phyloP scores from a whole-genome alignment of 768 basidiomycete species.

The Tricholoma terreum region DNA sequence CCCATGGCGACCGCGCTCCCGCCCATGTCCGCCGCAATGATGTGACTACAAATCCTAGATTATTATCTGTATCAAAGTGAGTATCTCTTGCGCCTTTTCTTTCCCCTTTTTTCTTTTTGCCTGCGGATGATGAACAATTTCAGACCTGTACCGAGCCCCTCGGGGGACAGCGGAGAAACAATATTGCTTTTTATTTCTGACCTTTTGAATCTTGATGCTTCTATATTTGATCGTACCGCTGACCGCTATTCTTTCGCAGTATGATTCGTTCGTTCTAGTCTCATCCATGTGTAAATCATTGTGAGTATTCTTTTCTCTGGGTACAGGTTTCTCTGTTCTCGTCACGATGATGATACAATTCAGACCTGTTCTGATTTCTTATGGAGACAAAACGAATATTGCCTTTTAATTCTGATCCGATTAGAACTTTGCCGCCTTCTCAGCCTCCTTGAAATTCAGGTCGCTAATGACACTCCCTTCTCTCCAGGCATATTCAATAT shows the following conservation, averaged over 20 bases:
- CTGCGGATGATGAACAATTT: conserved; percentile 56
- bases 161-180: conserved; percentile 50
- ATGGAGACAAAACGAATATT: conserved; percentile 55
- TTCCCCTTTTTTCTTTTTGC: conserved; percentile 9
- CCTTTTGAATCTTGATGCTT: conserved; percentile 10
- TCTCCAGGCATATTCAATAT: background rate
- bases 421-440: background rate
- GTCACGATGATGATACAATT: conserved; percentile 43
- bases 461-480: background rate
- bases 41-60: conserved; percentile 18
- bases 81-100: conserved; percentile 1
- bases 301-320: conserved; percentile 32
- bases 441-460: background rate
- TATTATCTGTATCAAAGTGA: conserved; percentile 15
- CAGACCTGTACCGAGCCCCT: conserved; percentile 77
- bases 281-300: conserved; percentile 19
- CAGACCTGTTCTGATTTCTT: conserved; percentile 68
- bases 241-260: conserved; percentile 13
- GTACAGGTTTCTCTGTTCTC: background rate
- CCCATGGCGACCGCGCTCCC: conserved; percentile 56
- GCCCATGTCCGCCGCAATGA: conserved; percentile 36
- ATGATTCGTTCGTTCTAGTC: background rate
- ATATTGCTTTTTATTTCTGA: conserved; percentile 64
- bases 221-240: conserved; percentile 3
- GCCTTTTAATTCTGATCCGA: conserved; percentile 43